Conservation (phyloP, 306 rosid species). For the Carpinus viminea region DNA sequence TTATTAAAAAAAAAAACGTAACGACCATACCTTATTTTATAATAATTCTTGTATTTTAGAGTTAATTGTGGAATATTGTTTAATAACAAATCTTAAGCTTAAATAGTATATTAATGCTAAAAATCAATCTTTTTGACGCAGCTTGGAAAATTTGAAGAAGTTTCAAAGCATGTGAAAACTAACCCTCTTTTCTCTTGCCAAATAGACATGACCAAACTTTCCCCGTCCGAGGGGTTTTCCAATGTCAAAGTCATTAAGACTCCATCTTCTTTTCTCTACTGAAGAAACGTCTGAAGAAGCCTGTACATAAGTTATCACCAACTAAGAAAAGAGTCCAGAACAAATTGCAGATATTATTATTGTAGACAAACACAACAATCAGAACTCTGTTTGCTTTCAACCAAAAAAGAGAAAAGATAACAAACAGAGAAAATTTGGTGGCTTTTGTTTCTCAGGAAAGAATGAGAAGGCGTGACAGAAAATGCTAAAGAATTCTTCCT, state of each 20-base stretch:
- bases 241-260: conserved; percentile 83
- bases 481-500: not conserved
- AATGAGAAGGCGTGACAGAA: not conserved
- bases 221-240: conserved; percentile 99
- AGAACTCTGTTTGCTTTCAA: not conserved
- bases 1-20: too few species aligned
- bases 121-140: too few species aligned
- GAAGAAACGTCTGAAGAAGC: conserved; percentile 58
- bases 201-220: conserved; percentile 97
- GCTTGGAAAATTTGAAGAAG: not conserved
- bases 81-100: too few species aligned
- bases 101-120: too few species aligned
- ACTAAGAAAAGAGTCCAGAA: not conserved
- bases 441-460: not conserved
- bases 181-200: conserved; percentile 96
- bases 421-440: not conserved
- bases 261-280: conserved; percentile 82
- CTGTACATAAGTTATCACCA: conserved; percentile 29
- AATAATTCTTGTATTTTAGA: too few species aligned
- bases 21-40: too few species aligned
- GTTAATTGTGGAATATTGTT: too few species aligned
- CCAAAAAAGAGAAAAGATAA: not conserved
- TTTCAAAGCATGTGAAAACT: conserved; percentile 16
- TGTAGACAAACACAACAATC: not conserved
- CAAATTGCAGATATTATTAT: not conserved